These are phyloP conservation scores for Trichomonascus vanleenenianus DNA, from an alignment of 805 yeast genomes.

Conservation along the genomic window DNA sequence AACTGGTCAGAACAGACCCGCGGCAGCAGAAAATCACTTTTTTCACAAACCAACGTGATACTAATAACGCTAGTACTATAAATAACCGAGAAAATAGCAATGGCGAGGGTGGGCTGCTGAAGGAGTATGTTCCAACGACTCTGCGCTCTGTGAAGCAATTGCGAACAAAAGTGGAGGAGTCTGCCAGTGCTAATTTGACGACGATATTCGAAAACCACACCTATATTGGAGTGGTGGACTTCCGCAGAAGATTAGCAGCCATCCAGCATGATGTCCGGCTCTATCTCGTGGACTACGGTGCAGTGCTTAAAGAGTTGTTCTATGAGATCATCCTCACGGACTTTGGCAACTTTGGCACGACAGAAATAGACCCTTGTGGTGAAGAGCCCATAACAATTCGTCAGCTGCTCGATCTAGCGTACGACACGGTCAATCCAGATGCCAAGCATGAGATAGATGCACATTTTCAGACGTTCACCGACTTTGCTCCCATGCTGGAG, in stretches of 20 bases:
- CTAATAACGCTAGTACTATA: not conserved
- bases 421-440: constrained; percentile 9
- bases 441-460: constrained; percentile 12
- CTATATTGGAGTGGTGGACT: constrained; percentile 79
- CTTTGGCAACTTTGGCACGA: constrained; percentile 72
- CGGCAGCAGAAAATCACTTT: constrained; percentile 47
- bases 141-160: constrained; percentile 41
- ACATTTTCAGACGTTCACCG: constrained; percentile 18
- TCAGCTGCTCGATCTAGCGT: constrained; percentile 35
- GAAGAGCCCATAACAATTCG: constrained; percentile 28
- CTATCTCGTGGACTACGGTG: constrained; percentile 72
- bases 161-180: constrained; percentile 40
- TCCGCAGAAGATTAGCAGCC: constrained; percentile 60
- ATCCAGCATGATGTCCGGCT: constrained; percentile 76
- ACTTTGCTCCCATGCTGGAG: constrained; percentile 51
- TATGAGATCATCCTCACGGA: constrained; percentile 75
- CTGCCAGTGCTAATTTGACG: constrained; percentile 48
- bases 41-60: constrained; percentile 9
- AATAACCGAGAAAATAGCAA: not conserved
- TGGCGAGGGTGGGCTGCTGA: not conserved
- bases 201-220: constrained; percentile 60
- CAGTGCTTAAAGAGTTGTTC: constrained; percentile 58
- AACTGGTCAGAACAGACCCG: constrained; percentile 64
- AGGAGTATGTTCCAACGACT: constrained; percentile 4
- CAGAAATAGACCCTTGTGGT: constrained; percentile 21